Percentiles rank a stretch among this genome's conserved stretches.
phyloP scores from a whole-genome alignment of 2,329 filamentous ascomycete species.

The Xylaria sp. region DNA sequence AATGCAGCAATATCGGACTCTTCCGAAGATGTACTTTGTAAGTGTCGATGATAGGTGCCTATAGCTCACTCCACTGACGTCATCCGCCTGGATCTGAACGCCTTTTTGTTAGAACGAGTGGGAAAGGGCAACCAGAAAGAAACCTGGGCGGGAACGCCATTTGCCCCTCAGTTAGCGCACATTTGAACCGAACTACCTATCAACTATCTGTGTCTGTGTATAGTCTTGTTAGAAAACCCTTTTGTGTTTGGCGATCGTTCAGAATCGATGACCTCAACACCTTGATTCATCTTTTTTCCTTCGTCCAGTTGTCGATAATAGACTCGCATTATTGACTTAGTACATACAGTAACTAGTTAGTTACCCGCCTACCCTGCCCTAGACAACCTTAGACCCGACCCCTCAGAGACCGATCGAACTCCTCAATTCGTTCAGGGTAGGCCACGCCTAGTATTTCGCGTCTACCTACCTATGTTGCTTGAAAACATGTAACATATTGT shows the following conservation, averaged over 20 bases:
- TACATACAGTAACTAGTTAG: too few species aligned
- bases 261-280: slow-evolving; percentile 29
- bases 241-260: background rate
- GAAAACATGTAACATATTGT: background rate
- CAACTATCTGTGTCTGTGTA: background rate
- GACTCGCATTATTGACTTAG: slow-evolving; percentile 6
- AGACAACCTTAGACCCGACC: background rate
- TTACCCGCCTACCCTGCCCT: background rate
- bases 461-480: background rate
- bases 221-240: background rate
- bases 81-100: slow-evolving; percentile 7
- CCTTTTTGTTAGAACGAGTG: background rate
- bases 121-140: background rate
- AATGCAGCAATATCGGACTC: background rate
- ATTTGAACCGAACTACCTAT: background rate
- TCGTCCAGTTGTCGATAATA: slow-evolving; percentile 15
- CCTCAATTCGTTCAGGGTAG: background rate
- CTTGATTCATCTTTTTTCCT: background rate
- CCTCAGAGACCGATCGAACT: background rate
- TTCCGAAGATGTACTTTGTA: background rate
- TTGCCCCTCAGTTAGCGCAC: background rate
- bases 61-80: slow-evolving; percentile 32
- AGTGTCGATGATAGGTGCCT: background rate
- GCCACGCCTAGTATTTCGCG: background rate
- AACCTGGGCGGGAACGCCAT: background rate